A percentile compares a stretch with the other conserved stretches of the same genome.
Conservation (phyloP, 192 early-diverging fungal genomes). For the Mortierella antarctica region DNA sequence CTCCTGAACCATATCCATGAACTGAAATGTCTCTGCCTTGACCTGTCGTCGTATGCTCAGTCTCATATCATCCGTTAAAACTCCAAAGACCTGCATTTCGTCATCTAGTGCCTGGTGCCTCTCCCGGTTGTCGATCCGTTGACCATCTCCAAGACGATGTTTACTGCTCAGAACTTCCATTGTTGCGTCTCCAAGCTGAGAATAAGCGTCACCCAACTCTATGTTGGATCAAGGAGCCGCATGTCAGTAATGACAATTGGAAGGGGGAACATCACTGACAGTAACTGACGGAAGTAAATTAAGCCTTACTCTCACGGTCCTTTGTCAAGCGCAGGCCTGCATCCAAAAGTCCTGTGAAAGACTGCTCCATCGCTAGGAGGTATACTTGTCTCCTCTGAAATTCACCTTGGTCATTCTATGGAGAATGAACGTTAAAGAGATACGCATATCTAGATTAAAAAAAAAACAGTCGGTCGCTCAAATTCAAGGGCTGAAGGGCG, state of each 20-base stretch:
- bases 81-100: slow-evolving; percentile 63
- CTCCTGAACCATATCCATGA: slow-evolving; percentile 61
- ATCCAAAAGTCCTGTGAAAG: slow-evolving; percentile 42
- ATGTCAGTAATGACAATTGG: neutral
- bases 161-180: slow-evolving; percentile 65
- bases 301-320: slow-evolving; percentile 43
- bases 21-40: slow-evolving; percentile 57
- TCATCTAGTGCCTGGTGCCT: slow-evolving; percentile 56
- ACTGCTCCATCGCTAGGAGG: slow-evolving; percentile 43
- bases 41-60: slow-evolving; percentile 56
- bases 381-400: slow-evolving; percentile 50
- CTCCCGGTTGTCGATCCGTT: slow-evolving; percentile 54
- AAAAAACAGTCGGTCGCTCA: no score
- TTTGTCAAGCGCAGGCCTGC: slow-evolving; percentile 41
- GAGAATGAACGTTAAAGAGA: neutral
- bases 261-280: neutral
- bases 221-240: neutral
- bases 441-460: no score
- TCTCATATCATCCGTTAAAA: slow-evolving; percentile 60
- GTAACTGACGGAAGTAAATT: neutral
- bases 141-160: slow-evolving; percentile 59
- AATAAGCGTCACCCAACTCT: slow-evolving; percentile 53
- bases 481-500: neutral
- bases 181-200: slow-evolving; percentile 60
- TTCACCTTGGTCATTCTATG: slow-evolving; percentile 54